Evolutionary conservation across 768 basidiomycete genomes (phyloP), one percentile per base, ranked within the genome.

Genomic region (Rubroboletus pulcherrimus): DNA sequence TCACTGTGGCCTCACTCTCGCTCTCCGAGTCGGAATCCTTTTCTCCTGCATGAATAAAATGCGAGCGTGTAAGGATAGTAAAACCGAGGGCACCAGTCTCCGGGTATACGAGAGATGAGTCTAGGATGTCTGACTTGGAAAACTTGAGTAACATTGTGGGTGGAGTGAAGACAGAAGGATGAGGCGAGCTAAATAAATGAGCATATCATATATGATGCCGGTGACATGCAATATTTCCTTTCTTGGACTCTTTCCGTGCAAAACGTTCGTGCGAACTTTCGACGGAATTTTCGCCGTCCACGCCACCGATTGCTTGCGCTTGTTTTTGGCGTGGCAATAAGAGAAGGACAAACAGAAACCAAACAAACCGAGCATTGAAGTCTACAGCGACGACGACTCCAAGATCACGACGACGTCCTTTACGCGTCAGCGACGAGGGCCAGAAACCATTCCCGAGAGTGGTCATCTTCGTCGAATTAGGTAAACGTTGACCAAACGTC

Each of bases 81-180:
- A 78, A 85, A 21, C 75, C 76, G 11, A 73, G 66, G 43, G 74
- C 63, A 37, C 81, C 78, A 12, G 82, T 79, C n/a, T 76, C 71
- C 4, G 82, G 77, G 60, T 82, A 77, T 58, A 82, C 64, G 41
- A 85, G 81, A 15, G 74, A 58, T 2, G 79, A 78, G 63, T 85
- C 80, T 39, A 85, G 77, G 67, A 85, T 80, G 58, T 85, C 82
- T 15, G 77, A 66, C 33, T 79, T 74, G 40, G 81, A 79, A 66
- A 84, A 84, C 74, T 77, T 83, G 66, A 84, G 75, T 33, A 85
- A 67, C 83, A 83, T 85, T 42, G 54, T 54, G 39, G 59, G 56
- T 30, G 8, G 49, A 38, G 40, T n/a, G 29, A 29, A 38, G 19
- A 54, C 44, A 30, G 53, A 47, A 21, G 21, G 21, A 21, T 21